phyloP scores from a whole-genome alignment of 2,329 filamentous ascomycete genomes.

The Monilinia aucupariae region DNA sequence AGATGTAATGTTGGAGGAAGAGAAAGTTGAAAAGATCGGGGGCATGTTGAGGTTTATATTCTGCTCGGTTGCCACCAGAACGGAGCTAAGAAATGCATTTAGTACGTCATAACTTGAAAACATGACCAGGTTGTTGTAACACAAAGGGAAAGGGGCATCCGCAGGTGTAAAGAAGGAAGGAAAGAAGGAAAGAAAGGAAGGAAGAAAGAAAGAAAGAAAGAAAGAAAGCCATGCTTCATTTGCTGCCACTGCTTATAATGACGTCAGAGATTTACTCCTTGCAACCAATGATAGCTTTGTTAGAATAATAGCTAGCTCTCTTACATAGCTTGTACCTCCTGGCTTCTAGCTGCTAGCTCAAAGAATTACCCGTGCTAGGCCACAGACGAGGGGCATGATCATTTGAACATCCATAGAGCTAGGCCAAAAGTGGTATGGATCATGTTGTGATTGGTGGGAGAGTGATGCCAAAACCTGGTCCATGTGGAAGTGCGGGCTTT shows the following conservation, averaged over 20 bases:
- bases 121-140: background rate
- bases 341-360: too few species aligned
- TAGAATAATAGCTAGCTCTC: background rate
- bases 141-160: background rate
- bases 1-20: slow-evolving; percentile 20
- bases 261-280: too few species aligned
- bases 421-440: background rate
- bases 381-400: background rate
- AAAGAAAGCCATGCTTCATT: too few species aligned
- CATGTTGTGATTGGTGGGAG: background rate
- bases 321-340: background rate
- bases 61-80: background rate
- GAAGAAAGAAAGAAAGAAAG: too few species aligned
- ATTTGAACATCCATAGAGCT: background rate
- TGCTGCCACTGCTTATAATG: background rate
- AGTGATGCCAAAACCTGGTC: background rate
- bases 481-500: background rate
- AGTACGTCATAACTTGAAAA: slow-evolving; percentile 2
- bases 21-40: background rate
- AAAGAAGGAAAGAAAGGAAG: too few species aligned
- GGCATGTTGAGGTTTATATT: slow-evolving; percentile 12
- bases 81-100: background rate
- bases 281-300: background rate
- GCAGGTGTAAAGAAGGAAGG: too few species aligned
- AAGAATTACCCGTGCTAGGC: background rate